Base-by-base conservation (phyloP, 257 asterid genomes). In the Petunia axillaris region DNA sequence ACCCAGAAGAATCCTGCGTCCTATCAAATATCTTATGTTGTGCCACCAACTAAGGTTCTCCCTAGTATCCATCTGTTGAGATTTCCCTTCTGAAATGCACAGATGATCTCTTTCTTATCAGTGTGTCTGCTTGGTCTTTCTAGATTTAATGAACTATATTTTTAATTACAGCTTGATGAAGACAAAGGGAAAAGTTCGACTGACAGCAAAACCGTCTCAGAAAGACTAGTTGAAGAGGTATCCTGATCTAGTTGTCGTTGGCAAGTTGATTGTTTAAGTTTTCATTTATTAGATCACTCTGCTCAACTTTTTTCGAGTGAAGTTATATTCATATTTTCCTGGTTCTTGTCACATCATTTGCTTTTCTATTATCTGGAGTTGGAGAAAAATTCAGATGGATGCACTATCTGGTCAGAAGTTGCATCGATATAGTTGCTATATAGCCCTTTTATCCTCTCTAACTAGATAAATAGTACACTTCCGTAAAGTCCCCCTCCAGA, bases 151-250 rank as follows among this genome's bases (percentile, higher is more conserved):
- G 81, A 55, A 48, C 83, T 6, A 44, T 73, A 10, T 85, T 55
- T 40, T 38, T 77, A n/a, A 71, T 48, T 57, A 65, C 89, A 95
- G 99, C 60, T 79, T 84, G 96, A 92, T 55, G 99, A 88, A 84
- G 97, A 93, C 58, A 91, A 91, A 85, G 88, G 94, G 67, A 92
- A 91, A 85, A 79, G 81, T 83, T 82, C 91, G 71, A 84, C 89
- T 66, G 83, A 90, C 84, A 79, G 86, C 85, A 93, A 88, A 90
- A 91, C 91, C 58, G 88, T 93, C 70, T 81, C 84, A 4, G 99
- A 95, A 86, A 90, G 91, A 78, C 74, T 93, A 82, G 92, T 92
- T 80, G 98, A 91, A 83, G 97, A 93, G 99, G 99, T 93, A 85
- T 48, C 48, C 77, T 25, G 46, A 48, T 2, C 13, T 71, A 48